Percentiles rank a stretch among this genome's conserved stretches.
These are phyloP conservation scores for Gossypium davidsonii DNA, from an alignment of 441 rosid species.

Conservation along the genomic window DNA sequence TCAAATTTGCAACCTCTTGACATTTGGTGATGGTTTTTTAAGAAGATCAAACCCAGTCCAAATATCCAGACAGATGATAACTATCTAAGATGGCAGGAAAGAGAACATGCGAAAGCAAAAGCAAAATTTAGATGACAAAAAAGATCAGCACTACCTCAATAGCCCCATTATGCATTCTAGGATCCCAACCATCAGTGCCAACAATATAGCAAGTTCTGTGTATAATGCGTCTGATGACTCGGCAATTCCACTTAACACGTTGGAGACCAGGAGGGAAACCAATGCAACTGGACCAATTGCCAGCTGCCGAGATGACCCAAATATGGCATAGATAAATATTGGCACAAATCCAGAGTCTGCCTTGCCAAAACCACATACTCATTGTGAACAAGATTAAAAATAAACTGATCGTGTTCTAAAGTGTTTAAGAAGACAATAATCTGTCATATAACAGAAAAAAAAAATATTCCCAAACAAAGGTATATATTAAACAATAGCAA, in stretches of 20 bases:
- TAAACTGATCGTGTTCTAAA: not conserved
- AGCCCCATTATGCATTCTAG: slow-evolving; percentile 83
- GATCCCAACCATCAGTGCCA: slow-evolving; percentile 87
- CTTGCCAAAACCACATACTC: slow-evolving; percentile 28
- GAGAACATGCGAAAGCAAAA: not conserved
- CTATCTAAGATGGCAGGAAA: not conserved
- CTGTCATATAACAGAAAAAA: too few relatives aligned
- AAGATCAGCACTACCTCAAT: slow-evolving; percentile 47
- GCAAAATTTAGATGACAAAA: not conserved
- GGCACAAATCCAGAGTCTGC: slow-evolving; percentile 87
- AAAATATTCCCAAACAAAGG: not conserved
- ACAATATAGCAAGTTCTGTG: slow-evolving; percentile 81
- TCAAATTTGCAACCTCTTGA: not conserved
- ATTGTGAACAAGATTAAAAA: slow-evolving; percentile 1
- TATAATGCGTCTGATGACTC: slow-evolving; percentile 62
- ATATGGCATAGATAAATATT: slow-evolving; percentile 68
- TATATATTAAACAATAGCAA: not conserved
- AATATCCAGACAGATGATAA: not conserved
- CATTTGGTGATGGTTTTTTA: slow-evolving; percentile 4
- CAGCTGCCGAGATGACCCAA: slow-evolving; percentile 93
- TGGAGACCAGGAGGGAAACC: slow-evolving; percentile 90
- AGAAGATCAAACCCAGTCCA: not conserved
- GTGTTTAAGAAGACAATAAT: not conserved
- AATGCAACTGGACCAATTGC: slow-evolving; percentile 96
- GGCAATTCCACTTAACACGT: slow-evolving; percentile 59